A percentile compares a stretch with the other conserved stretches of the same genome.
phyloP scores from a whole-genome alignment of 345 rosid genomes.

The Euphorbia pulcherrima region DNA sequence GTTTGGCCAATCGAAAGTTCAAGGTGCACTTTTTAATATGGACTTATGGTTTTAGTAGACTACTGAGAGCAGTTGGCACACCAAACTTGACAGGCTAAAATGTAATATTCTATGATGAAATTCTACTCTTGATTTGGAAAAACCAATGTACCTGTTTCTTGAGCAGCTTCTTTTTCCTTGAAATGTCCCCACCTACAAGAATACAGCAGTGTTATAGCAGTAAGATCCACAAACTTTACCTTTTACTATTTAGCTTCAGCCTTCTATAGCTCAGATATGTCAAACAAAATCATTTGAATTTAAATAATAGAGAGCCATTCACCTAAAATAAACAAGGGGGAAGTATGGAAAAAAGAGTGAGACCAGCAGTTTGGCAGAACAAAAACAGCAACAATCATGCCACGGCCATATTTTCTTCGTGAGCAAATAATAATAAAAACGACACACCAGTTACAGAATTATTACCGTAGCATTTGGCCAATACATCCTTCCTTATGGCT shows the following conservation, averaged over 20 bases:
- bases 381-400: background rate
- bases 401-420: background rate
- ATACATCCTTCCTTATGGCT: constrained; percentile 94
- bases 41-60: no score
- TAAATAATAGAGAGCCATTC: background rate
- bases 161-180: constrained; percentile 93
- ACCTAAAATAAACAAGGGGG: background rate
- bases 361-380: background rate
- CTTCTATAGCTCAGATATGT: background rate
- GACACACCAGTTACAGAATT: background rate
- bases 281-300: background rate
- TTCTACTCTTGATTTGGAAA: no score
- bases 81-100: background rate
- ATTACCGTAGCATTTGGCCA: constrained; percentile 96
- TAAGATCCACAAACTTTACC: background rate
- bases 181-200: constrained; percentile 77
- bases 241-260: background rate
- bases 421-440: background rate
- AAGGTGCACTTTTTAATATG: background rate
- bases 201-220: background rate
- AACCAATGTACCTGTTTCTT: constrained; percentile 72
- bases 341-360: background rate
- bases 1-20: background rate
- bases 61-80: background rate
- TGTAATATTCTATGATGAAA: background rate